Evolutionary conservation across 805 yeast species (phyloP), one percentile per base, ranked within the genome.

Genomic region (Yarrowia sp.): DNA sequence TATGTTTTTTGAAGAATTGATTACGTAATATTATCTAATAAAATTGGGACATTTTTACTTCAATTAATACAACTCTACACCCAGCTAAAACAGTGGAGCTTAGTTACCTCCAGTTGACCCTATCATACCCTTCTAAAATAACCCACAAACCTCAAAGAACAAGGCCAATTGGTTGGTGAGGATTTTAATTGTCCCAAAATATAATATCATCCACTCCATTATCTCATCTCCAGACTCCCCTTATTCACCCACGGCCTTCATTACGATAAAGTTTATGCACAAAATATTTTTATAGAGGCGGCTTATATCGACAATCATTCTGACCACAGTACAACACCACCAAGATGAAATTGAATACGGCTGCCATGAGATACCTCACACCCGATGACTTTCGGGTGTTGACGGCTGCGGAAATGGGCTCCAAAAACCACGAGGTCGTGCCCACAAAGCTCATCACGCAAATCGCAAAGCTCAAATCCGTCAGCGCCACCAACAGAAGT

Each of bases 331-430:
- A 14, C 58, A 19, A 52, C 42, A 40, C 47, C 19, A 39, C 36
- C 40, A 81, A 60, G 44, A 94, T 95, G 98, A 95, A 92, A 84
- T 82, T 95, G 66, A 98, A 95, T 73, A 90, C 96, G 0, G 82
- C 95, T 9, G 96, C 92, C 77, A 91, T 95, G 97, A 84, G 98
- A 76, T 95, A 95, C 76, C 81, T 95, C 76, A 87, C 97, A 71
- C 83, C 88, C 8, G 98, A 92, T 71, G 99, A 95, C 79, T 95
- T 91, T 82, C 84, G 90, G 68, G 95, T 92, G 10, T 85, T 95
- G 52, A 88, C 88, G 68, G 98, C 97, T 0, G 76, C 79, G 9
- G 98, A 95, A 76, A 82, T 85, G 76, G 99, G 98, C 13, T 88
- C 98, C 1, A 84, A 90, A 70, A 94, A 90, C 77, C 99, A 95